Evolutionary conservation across 306 rosid genomes (phyloP).

Genomic region (Corylus avellana): DNA sequence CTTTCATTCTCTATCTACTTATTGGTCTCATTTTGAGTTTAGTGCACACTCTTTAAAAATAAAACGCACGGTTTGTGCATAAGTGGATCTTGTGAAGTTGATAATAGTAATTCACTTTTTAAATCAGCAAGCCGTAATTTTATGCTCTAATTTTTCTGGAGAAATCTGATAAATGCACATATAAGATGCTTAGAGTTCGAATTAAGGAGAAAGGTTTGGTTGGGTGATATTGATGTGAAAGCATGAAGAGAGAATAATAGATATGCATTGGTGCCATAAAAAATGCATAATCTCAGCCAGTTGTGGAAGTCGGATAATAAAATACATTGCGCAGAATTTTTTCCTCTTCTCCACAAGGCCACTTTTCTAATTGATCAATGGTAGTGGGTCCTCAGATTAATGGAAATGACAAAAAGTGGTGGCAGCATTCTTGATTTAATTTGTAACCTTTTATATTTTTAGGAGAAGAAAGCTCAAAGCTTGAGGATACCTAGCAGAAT

Average conservation of each 20-base stretch:
- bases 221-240: too few relatives aligned
- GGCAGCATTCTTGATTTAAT: neutral
- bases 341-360: too few relatives aligned
- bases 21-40: neutral
- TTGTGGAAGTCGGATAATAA: too few relatives aligned
- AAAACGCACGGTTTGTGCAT: neutral
- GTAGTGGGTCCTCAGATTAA: too few relatives aligned
- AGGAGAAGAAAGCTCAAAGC: neutral
- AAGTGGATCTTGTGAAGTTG: neutral
- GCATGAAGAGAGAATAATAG: too few relatives aligned
- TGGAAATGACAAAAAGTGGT: neutral
- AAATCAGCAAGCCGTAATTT: neutral
- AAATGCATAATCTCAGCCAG: too few relatives aligned
- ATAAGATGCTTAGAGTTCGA: constrained; percentile 4
- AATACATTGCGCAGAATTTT: too few relatives aligned
- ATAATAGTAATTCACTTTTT: neutral
- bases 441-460: too few relatives aligned
- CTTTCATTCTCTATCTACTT: neutral
- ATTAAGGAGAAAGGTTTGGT: neutral
- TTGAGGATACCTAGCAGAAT: too few relatives aligned
- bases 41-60: neutral
- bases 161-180: constrained; percentile 3
- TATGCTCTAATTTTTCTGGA: neutral
- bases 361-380: too few relatives aligned
- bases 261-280: too few relatives aligned